Evolutionary conservation across 495 filamentous ascomycete species (phyloP).

Genomic region (Talaromyces stipitatus): DNA sequence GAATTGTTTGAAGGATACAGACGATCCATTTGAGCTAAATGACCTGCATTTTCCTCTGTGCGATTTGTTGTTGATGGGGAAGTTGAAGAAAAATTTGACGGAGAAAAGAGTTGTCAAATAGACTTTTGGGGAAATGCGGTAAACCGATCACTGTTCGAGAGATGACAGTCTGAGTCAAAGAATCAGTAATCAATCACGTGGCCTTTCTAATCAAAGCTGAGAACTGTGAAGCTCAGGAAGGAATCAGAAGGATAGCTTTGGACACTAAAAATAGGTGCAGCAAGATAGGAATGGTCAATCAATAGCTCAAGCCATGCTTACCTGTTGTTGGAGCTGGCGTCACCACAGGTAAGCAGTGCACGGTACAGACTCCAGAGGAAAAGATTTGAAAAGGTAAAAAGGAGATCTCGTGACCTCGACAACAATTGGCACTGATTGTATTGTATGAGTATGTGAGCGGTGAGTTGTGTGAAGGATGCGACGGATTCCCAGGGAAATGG

Average conservation of each 20-base stretch:
- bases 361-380: not conserved
- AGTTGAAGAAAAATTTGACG: not conserved
- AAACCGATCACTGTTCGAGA: not conserved
- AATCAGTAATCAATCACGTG: not conserved
- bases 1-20: not conserved
- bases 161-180: not conserved
- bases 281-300: not conserved
- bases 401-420: not conserved
- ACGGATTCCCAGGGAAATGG: not conserved
- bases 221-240: not conserved
- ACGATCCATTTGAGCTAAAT: not conserved
- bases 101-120: not conserved
- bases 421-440: not conserved
- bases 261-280: not conserved
- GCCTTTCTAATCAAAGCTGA: not conserved
- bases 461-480: not conserved
- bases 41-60: not conserved
- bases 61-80: not conserved
- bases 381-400: not conserved
- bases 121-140: not conserved
- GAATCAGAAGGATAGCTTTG: no score
- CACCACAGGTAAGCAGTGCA: not conserved
- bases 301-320: not conserved
- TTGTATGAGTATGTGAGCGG: not conserved
- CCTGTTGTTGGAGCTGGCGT: not conserved